Percentiles rank a stretch among this genome's conserved stretches.
Evolutionary conservation across 768 basidiomycete genomes (phyloP).

Genomic region (Calocera cornea): DNA sequence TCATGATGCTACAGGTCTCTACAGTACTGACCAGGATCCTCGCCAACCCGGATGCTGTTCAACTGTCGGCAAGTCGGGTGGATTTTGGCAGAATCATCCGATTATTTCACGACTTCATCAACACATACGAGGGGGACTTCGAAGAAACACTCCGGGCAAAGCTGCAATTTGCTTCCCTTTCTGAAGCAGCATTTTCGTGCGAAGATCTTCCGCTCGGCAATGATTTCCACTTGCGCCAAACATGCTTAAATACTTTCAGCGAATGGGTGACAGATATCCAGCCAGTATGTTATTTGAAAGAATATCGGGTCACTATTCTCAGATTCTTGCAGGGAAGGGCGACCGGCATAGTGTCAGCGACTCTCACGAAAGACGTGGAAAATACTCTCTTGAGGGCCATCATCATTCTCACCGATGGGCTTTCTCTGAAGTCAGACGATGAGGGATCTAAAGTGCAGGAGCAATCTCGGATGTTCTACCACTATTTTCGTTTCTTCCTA

Average conservation of each 20-base stretch:
- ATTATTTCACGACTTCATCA: not conserved
- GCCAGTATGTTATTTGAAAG: not conserved
- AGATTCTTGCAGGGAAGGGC: not conserved
- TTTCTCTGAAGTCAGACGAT: slow-evolving; percentile 52
- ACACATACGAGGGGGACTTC: not conserved
- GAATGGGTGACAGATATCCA: not conserved
- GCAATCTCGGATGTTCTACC: slow-evolving; percentile 68
- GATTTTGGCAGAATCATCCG: not conserved
- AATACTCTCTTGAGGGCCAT: slow-evolving; percentile 56
- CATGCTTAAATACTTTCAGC: not conserved
- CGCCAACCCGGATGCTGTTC: slow-evolving; percentile 10
- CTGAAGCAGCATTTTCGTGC: not conserved
- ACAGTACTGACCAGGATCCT: slow-evolving; percentile 2
- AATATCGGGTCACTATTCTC: not conserved
- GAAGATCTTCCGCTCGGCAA: not conserved
- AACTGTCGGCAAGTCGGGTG: not conserved
- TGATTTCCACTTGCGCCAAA: not conserved
- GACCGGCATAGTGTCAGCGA: slow-evolving; percentile 3
- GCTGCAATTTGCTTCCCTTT: not conserved
- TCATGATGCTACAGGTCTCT: slow-evolving; percentile 9
- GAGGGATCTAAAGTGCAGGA: slow-evolving; percentile 33
- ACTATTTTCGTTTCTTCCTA: slow-evolving; percentile 55
- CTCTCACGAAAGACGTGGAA: slow-evolving; percentile 43
- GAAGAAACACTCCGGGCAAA: not conserved
- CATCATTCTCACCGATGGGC: slow-evolving; percentile 60